Percentiles rank a stretch among this genome's conserved stretches.
These are phyloP conservation scores for Albatrellus ellisii DNA, from an alignment of 768 basidiomycete species.

Conservation along the genomic window DNA sequence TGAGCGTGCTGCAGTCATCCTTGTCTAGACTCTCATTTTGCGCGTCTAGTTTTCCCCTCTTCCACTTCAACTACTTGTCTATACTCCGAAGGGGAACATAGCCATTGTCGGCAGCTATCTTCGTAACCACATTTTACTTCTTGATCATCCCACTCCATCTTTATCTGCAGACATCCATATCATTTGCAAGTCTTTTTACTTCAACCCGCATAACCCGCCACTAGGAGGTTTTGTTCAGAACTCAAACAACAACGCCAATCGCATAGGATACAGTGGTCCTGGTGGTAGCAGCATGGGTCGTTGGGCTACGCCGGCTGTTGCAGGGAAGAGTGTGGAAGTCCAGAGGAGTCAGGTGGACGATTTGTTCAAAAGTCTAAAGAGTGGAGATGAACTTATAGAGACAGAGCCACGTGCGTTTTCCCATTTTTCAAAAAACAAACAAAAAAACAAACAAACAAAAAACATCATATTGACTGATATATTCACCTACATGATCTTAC, in stretches of 20 bases:
- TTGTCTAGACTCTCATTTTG: constrained; percentile 9
- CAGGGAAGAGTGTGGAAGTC: constrained; percentile 76
- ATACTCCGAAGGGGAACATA: constrained; percentile 91
- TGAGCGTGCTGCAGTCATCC: constrained; percentile 27
- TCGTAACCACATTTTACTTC: constrained; percentile 47
- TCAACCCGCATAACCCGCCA: constrained; percentile 83
- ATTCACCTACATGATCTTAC: no score
- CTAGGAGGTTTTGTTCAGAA: constrained; percentile 45
- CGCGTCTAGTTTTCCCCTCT: constrained; percentile 63
- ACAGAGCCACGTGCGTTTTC: constrained; percentile 68
- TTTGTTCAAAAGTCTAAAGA: constrained; percentile 78
- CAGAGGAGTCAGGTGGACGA: constrained; percentile 92
- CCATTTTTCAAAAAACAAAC: constrained; percentile 11
- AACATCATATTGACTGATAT: no score
- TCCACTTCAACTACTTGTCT: constrained; percentile 76
- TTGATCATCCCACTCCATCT: constrained; percentile 74
- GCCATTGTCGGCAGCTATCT: constrained; percentile 68
- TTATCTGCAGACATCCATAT: constrained; percentile 19
- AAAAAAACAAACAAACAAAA: no score
- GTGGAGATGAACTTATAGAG: constrained; percentile 77
- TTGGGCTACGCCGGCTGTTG: constrained; percentile 43
- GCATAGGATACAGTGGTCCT: constrained; percentile 27
- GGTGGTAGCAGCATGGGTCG: constrained; percentile 25
- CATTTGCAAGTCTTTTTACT: constrained; percentile 50
- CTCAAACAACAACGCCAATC: constrained; percentile 24